Evolutionary conservation across 768 basidiomycete genomes (phyloP), one percentile per base, ranked within the genome.

Genomic region (Panus rudis): DNA sequence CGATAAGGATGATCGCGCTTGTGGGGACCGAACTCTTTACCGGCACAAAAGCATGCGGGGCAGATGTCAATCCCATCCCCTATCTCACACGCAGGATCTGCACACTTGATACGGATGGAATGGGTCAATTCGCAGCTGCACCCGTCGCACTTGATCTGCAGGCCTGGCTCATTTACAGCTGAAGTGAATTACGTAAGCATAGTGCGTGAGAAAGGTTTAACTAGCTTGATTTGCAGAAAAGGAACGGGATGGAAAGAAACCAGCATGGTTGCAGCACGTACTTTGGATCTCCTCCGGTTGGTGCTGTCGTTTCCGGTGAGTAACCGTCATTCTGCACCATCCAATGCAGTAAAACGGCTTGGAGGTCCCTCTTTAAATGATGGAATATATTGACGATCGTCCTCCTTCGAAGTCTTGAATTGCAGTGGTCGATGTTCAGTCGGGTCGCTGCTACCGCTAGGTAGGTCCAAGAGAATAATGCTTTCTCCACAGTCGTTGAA

Each of bases 91-190:
- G 65, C 69, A 4, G 78, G 74, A 62, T 89, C 86, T 24, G 94
- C 93, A 60, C 94, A 99, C 64, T 93, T 92, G 59, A 99, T 91
- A 49, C 93, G 85, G 49, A 96, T 80, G n/a, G 89, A 89, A 60
- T 97, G 92, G 3, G 96, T 97, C 52, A 98, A 75, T 65, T 98
- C 92, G 64, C 80, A 77, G 49, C 68, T 68, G 63, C 93, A 94
- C 12, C 78, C 65, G 60, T 92, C 91, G 68, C 91, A 93, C 51
- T 82, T 75, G 52, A 87, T 85, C 57, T 88, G 81, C 26, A 84
- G 69, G 46, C 86, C 89, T 13, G 88, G 87, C 51, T 91, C 88
- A 55, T 78, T 85, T 42, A 87, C 76, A 51, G 79, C 81, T 85
- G 52, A 47, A 32, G 34, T 21, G 17, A 37, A 43, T 54, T 55